These are phyloP conservation scores for Lichtheimia hyalospora DNA, from an alignment of 371 early-diverging fungal species.

Conservation along the genomic window DNA sequence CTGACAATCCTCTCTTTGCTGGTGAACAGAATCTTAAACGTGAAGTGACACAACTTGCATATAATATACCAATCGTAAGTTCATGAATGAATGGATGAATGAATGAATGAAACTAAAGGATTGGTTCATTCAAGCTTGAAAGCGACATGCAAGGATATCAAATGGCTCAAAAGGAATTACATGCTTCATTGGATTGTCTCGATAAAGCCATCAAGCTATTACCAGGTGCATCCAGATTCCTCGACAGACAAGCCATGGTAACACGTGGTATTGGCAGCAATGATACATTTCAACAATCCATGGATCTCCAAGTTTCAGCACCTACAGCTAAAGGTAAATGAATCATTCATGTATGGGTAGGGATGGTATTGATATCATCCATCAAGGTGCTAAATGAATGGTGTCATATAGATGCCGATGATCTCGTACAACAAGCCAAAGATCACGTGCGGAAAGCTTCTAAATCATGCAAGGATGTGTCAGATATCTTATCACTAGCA, in stretches of 20 bases:
- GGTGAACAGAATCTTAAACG: constrained; percentile 35
- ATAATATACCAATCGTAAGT: constrained; percentile 34
- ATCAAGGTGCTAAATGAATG: not conserved
- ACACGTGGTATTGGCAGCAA: constrained; percentile 18
- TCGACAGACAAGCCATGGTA: constrained; percentile 39
- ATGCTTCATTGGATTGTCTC: constrained; percentile 36
- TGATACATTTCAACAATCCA: constrained; percentile 5
- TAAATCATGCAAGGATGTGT: constrained; percentile 19
- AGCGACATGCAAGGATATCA: constrained; percentile 22
- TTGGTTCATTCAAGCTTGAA: constrained; percentile 21
- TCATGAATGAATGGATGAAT: not conserved
- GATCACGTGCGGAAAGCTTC: constrained; percentile 26
- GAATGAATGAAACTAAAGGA: not conserved
- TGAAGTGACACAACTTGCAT: constrained; percentile 33
- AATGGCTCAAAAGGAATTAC: constrained; percentile 30
- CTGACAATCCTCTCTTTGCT: constrained; percentile 21
- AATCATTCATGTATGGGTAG: too few relatives aligned
- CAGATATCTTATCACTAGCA: constrained; percentile 27
- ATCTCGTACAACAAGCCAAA: constrained; percentile 24
- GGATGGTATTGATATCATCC: not conserved
- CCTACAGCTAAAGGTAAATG: constrained; percentile 5
- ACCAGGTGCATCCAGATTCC: constrained; percentile 39
- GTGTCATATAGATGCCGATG: constrained; percentile 19
- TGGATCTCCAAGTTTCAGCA: constrained; percentile 5
- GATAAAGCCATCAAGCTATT: constrained; percentile 44